Evolutionary conservation across 495 filamentous ascomycete species (phyloP).

Genomic region (Penicillium turbatum): DNA sequence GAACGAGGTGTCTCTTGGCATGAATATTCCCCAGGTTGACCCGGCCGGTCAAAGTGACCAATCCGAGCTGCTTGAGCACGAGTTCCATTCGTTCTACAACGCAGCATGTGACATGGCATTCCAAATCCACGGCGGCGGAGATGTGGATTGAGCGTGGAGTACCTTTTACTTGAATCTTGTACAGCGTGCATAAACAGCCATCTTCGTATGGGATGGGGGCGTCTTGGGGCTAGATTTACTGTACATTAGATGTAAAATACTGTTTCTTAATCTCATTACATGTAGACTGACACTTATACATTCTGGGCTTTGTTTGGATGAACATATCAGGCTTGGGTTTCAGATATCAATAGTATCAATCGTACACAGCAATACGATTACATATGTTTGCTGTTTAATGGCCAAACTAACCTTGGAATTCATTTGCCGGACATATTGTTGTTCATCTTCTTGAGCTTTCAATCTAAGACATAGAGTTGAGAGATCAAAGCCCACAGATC

Average conservation of each 20-base stretch:
- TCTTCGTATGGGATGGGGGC: neutral
- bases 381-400: too few species aligned
- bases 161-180: neutral
- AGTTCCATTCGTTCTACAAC: constrained; percentile 39
- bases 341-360: too few species aligned
- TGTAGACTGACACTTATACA: too few species aligned
- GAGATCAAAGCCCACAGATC: too few species aligned
- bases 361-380: too few species aligned
- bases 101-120: constrained; percentile 39
- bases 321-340: too few species aligned
- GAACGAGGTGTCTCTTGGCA: constrained; percentile 31
- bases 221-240: neutral
- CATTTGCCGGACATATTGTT: too few species aligned
- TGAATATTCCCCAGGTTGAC: constrained; percentile 18
- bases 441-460: too few species aligned
- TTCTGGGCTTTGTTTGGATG: neutral
- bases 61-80: constrained; percentile 11
- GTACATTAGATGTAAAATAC: constrained; percentile 9
- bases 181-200: constrained; percentile 7
- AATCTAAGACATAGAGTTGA: too few species aligned
- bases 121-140: constrained; percentile 16
- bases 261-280: neutral
- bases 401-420: too few species aligned
- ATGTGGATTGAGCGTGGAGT: neutral
- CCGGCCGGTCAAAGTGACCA: neutral